A percentile compares a stretch with the other conserved stretches of the same genome.
Evolutionary conservation across 768 basidiomycete genomes (phyloP).

Genomic region (Mycena epipterygia): DNA sequence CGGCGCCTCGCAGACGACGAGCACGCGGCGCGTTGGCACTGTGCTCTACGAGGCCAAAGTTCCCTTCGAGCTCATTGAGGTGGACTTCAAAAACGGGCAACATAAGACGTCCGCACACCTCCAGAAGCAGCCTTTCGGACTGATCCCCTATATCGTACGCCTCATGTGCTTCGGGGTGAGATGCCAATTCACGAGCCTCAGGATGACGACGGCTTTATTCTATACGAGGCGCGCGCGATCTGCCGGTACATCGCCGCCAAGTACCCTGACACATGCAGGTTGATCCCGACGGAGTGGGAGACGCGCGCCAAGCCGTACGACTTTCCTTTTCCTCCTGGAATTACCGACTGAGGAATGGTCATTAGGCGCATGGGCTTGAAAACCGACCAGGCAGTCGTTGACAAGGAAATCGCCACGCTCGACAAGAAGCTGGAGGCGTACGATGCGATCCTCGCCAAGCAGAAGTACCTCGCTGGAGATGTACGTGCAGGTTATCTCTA

Average conservation of each 20-base stretch:
- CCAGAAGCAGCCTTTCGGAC: conserved; percentile 61
- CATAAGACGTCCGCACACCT: conserved; percentile 51
- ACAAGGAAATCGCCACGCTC: conserved; percentile 38
- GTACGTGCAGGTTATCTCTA: conserved; percentile 34
- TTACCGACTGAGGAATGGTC: no score
- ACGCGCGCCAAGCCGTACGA: background rate
- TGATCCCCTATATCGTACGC: conserved; percentile 40
- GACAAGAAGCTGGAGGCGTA: conserved; percentile 53
- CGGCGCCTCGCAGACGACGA: conserved; percentile 13
- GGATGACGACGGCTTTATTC: conserved; percentile 60
- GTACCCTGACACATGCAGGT: conserved; percentile 53
- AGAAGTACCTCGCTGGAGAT: conserved; percentile 58
- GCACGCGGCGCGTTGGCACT: conserved; percentile 21
- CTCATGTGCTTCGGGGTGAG: background rate
- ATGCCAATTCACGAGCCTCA: conserved; percentile 1
- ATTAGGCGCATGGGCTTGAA: conserved; percentile 29
- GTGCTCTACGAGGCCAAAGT: conserved; percentile 19
- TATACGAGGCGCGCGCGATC: conserved; percentile 56
- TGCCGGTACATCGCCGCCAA: conserved; percentile 59
- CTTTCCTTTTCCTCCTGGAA: background rate
- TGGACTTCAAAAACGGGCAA: conserved; percentile 46
- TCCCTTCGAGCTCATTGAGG: conserved; percentile 30
- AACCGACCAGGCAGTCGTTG: conserved; percentile 41
- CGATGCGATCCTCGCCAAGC: conserved; percentile 56
- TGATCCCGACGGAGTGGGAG: conserved; percentile 50